These are phyloP conservation scores for Hymenoscyphus fraxineus DNA, from an alignment of 2,329 filamentous ascomycete species.

Conservation along the genomic window DNA sequence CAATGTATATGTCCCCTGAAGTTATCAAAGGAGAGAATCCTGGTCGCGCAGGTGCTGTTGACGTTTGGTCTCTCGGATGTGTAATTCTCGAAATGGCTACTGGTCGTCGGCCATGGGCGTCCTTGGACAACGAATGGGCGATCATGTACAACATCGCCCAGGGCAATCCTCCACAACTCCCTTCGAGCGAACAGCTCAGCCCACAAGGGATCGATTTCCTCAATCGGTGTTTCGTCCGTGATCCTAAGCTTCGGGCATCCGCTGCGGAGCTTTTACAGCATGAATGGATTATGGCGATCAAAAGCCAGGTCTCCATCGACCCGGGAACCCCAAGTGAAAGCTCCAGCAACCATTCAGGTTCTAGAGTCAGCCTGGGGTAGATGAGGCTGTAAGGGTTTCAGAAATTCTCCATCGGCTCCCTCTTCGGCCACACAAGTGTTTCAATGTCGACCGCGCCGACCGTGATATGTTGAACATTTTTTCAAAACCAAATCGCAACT, in stretches of 20 bases:
- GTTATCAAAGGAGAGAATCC: constrained; percentile 87
- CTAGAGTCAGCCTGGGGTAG: constrained; percentile 28
- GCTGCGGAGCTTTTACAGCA: constrained; percentile 90
- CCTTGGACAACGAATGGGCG: constrained; percentile 97
- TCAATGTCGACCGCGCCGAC: not conserved
- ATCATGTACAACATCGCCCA: constrained; percentile 99
- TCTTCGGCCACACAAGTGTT: not conserved
- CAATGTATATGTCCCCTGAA: constrained; percentile 99
- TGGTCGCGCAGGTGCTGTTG: constrained; percentile 79
- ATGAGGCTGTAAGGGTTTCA: not conserved
- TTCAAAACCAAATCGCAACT: not conserved
- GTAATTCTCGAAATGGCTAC: constrained; percentile 98
- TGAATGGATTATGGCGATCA: constrained; percentile 76
- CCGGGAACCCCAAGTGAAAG: constrained; percentile 58
- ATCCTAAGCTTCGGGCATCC: constrained; percentile 73
- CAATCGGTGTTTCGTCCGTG: constrained; percentile 77
- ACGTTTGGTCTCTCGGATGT: constrained; percentile 95
- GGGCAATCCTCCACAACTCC: constrained; percentile 86
- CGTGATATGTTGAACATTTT: not conserved
- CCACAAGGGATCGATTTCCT: constrained; percentile 84
- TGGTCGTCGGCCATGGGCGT: constrained; percentile 88
- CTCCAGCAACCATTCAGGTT: constrained; percentile 22
- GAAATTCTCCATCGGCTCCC: not conserved
- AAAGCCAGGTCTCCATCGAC: constrained; percentile 58
- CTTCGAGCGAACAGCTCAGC: constrained; percentile 77